These are phyloP conservation scores for Globisporangium heterothallicum DNA, from an alignment of 352 stramenopile genomes.

Conservation along the genomic window DNA sequence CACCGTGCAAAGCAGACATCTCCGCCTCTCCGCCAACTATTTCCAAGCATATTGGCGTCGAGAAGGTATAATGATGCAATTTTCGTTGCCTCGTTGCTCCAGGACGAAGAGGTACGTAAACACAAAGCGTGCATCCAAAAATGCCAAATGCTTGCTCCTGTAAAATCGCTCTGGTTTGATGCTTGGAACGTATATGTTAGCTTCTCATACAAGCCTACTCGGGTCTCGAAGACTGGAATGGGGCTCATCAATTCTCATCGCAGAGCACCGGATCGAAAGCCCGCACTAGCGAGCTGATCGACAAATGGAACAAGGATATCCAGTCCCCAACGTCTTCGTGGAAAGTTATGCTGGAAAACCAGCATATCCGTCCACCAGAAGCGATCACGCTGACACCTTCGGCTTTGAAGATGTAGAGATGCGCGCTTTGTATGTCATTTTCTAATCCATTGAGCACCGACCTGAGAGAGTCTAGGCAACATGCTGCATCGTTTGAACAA, in stretches of 20 bases:
- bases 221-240: slow-evolving; percentile 12
- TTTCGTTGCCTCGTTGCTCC: slow-evolving; percentile 45
- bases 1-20: slow-evolving; percentile 22
- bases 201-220: slow-evolving; percentile 12
- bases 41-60: slow-evolving; percentile 12
- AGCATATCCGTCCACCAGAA: slow-evolving; percentile 13
- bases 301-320: slow-evolving; percentile 12
- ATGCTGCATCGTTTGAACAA: too few species aligned
- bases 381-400: slow-evolving; percentile 2
- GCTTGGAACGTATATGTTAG: background rate
- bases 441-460: background rate
- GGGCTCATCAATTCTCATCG: slow-evolving; percentile 2
- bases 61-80: slow-evolving; percentile 37
- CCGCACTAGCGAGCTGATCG: background rate
- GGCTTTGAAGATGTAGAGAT: background rate
- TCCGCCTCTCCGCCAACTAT: slow-evolving; percentile 18
- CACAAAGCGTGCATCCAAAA: background rate
- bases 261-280: background rate
- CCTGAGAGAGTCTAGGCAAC: background rate
- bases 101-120: slow-evolving; percentile 21
- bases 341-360: slow-evolving; percentile 7
- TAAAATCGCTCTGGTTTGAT: background rate
- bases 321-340: slow-evolving; percentile 9
- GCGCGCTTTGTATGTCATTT: background rate
- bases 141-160: too few species aligned